Evolutionary conservation across 2,329 filamentous ascomycete species (phyloP).

Genomic region (Tolypocladium pustulatum): DNA sequence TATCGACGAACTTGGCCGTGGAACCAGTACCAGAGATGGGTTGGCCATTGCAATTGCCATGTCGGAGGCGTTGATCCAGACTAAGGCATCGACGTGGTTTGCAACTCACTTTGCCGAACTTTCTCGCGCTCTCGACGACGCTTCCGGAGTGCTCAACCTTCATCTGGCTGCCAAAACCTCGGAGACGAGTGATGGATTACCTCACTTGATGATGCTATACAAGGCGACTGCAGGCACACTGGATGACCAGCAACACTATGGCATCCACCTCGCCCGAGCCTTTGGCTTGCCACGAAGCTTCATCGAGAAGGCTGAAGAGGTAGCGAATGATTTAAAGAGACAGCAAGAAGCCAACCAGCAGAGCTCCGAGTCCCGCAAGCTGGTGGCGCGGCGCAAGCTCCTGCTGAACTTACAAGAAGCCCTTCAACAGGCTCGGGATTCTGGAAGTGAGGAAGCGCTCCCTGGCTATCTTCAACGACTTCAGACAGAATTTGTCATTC

Average conservation of each 20-base stretch:
- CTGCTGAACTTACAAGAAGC: constrained; percentile 64
- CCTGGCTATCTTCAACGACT: constrained; percentile 18
- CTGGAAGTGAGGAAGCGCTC: constrained; percentile 51
- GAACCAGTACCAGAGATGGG: constrained; percentile 81
- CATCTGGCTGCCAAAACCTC: constrained; percentile 66
- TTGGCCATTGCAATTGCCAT: constrained; percentile 84
- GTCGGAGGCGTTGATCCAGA: constrained; percentile 76
- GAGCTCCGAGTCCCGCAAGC: constrained; percentile 44
- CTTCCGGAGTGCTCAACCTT: constrained; percentile 70
- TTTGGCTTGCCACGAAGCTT: constrained; percentile 61
- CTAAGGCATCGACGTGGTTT: constrained; percentile 76
- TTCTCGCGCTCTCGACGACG: constrained; percentile 61
- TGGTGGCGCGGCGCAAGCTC: constrained; percentile 58
- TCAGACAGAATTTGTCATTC: constrained; percentile 62
- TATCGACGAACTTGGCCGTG: constrained; percentile 84
- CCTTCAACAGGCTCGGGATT: constrained; percentile 55
- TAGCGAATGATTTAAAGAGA: constrained; percentile 51
- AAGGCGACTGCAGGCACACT: constrained; percentile 65
- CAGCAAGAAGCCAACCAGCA: constrained; percentile 48
- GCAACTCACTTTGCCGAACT: constrained; percentile 87
- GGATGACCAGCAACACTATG: constrained; percentile 61
- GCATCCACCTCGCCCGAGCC: constrained; percentile 67
- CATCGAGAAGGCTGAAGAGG: constrained; percentile 54
- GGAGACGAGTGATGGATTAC: constrained; percentile 32
- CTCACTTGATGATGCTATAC: constrained; percentile 78